Conservation (phyloP, 495 filamentous ascomycete species). For the Talaromyces trachyspermus region DNA sequence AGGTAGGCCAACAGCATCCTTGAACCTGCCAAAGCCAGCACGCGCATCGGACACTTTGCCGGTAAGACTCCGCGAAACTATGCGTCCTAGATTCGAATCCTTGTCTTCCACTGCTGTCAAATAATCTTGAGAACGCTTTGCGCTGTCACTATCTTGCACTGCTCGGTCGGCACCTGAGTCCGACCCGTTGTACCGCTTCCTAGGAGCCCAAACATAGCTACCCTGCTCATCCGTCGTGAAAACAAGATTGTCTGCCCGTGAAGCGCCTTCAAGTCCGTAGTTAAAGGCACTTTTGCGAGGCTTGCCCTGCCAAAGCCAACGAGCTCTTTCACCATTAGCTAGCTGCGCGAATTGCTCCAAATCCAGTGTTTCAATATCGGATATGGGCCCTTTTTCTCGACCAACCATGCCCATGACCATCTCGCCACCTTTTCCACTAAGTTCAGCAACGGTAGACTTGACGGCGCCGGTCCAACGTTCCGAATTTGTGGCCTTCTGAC, state of each 20-base stretch:
- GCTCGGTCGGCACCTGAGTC: conserved; percentile 28
- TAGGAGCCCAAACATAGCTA: conserved; percentile 55
- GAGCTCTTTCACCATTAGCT: conserved; percentile 69
- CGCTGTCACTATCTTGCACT: conserved; percentile 20
- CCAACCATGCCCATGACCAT: conserved; percentile 90
- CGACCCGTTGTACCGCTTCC: conserved; percentile 37
- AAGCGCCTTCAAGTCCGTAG: conserved; percentile 42
- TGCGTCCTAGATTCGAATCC: conserved; percentile 58
- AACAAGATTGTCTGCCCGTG: conserved; percentile 47
- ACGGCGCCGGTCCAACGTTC: conserved; percentile 83
- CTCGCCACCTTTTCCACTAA: conserved; percentile 90
- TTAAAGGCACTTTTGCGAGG: conserved; percentile 53
- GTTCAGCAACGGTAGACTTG: conserved; percentile 89
- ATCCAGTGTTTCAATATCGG: conserved; percentile 84
- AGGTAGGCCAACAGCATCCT: conserved; percentile 67
- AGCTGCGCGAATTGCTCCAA: conserved; percentile 75
- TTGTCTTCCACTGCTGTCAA: conserved; percentile 43
- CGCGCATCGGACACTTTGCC: conserved; percentile 76
- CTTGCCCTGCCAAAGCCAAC: conserved; percentile 94
- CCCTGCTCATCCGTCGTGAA: conserved; percentile 64
- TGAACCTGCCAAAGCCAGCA: conserved; percentile 75
- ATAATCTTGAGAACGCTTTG: conserved; percentile 23
- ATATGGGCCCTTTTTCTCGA: conserved; percentile 79
- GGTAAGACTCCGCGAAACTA: conserved; percentile 71
- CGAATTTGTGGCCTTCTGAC: conserved; percentile 79